A percentile compares a stretch with the other conserved stretches of the same genome.
phyloP scores from a whole-genome alignment of 1,139 yeast species.

The Nakaseomyces glabratus region DNA sequence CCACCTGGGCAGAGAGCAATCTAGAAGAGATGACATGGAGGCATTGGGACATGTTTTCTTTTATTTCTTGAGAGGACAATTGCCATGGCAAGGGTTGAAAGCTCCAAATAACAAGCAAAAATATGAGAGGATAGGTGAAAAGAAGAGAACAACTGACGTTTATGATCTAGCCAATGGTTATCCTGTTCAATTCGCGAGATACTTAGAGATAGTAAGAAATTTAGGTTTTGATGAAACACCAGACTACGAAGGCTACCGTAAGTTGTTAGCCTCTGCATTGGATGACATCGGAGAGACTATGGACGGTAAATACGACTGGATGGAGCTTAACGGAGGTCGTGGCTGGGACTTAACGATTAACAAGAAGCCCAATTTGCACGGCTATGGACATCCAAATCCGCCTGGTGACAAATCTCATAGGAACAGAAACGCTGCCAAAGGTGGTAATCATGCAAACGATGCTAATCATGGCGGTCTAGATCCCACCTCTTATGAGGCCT shows the following conservation, averaged over 20 bases:
- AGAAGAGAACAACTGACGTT: conserved; percentile 62
- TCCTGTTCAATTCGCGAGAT: conserved; percentile 72
- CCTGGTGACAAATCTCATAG: conserved; percentile 37
- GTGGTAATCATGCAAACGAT: conserved; percentile 1
- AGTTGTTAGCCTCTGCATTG: conserved; percentile 51
- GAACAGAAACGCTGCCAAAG: too few relatives aligned
- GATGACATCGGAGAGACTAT: conserved; percentile 49
- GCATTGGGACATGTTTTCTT: conserved; percentile 91
- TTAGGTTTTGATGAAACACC: conserved; percentile 71
- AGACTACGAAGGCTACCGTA: conserved; percentile 64
- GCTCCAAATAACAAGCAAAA: conserved; percentile 78
- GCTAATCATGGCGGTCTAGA: conserved; percentile 18
- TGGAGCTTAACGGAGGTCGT: conserved; percentile 68
- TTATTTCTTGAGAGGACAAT: conserved; percentile 87
- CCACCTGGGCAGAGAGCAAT: conserved; percentile 93
- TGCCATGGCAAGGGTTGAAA: conserved; percentile 98
- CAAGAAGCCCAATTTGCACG: conserved; percentile 72
- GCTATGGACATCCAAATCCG: conserved; percentile 65
- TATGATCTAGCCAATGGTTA: conserved; percentile 58
- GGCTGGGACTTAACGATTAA: conserved; percentile 78
- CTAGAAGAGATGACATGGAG: conserved; percentile 93
- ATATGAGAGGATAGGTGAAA: conserved; percentile 74
- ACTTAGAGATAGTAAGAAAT: conserved; percentile 59
- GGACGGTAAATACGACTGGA: conserved; percentile 77
- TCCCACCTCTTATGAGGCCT: conserved; percentile 33